These are phyloP conservation scores for Tetracladium marchalianum DNA, from an alignment of 495 filamentous ascomycete species.

Conservation along the genomic window DNA sequence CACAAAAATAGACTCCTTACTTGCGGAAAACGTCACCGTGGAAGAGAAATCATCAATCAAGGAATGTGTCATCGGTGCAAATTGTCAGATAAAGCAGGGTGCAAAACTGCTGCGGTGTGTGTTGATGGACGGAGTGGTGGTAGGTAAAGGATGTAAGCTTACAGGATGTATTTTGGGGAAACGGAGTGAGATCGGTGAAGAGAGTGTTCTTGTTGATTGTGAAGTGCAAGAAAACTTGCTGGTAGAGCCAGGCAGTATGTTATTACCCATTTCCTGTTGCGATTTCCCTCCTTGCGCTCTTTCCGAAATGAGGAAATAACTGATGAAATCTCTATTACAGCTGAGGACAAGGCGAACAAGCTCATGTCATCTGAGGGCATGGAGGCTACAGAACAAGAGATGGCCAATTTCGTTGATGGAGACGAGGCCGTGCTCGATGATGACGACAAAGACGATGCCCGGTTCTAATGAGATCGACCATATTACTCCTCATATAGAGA, in stretches of 20 bases:
- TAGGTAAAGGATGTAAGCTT: constrained; percentile 66
- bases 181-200: constrained; percentile 63
- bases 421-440: constrained; percentile 19
- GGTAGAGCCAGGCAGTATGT: constrained; percentile 70
- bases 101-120: constrained; percentile 74
- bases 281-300: background rate
- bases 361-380: constrained; percentile 76
- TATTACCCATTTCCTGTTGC: background rate
- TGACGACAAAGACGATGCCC: constrained; percentile 7
- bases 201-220: constrained; percentile 69
- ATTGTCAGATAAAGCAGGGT: constrained; percentile 71
- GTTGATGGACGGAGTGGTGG: constrained; percentile 80
- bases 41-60: constrained; percentile 79
- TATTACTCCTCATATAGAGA: too few species aligned
- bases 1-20: constrained; percentile 61
- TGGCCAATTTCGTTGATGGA: constrained; percentile 26
- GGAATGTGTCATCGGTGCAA: constrained; percentile 75
- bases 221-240: constrained; percentile 80
- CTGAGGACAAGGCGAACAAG: constrained; percentile 76
- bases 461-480: too few species aligned
- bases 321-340: constrained; percentile 18
- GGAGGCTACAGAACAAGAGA: constrained; percentile 47
- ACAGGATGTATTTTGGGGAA: constrained; percentile 77
- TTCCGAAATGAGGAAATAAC: background rate
- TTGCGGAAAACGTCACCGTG: constrained; percentile 78